Evolutionary conservation across 768 basidiomycete species (phyloP).

Genomic region (Psilocybe cubensis): DNA sequence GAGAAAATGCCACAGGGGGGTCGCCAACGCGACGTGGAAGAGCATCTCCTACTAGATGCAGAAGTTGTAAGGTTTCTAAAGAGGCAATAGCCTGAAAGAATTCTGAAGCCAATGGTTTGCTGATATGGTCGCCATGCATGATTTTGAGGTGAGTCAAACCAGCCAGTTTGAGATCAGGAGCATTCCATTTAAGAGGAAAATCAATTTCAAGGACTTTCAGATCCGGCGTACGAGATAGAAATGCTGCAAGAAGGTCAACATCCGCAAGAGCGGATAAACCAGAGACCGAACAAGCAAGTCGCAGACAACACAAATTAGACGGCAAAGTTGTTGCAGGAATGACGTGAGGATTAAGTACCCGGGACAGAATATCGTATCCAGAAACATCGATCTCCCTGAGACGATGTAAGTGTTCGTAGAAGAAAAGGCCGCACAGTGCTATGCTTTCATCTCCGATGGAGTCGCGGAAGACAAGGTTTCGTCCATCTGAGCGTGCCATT

Average conservation of each 20-base stretch:
- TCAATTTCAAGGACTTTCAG: not conserved
- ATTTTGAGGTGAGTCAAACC: not conserved
- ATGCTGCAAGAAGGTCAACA: not conserved
- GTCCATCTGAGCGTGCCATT: not conserved
- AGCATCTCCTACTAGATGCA: not conserved
- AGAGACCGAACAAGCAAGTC: not conserved
- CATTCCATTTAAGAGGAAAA: not conserved
- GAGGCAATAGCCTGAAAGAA: not conserved
- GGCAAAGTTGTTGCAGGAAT: not conserved
- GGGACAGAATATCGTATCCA: not conserved
- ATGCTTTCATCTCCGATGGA: not conserved
- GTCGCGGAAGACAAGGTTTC: not conserved
- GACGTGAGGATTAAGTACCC: not conserved
- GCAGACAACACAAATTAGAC: not conserved
- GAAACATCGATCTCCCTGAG: not conserved
- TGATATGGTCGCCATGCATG: not conserved
- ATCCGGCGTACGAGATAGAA: not conserved
- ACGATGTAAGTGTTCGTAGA: not conserved
- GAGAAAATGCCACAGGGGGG: no score
- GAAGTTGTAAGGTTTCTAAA: not conserved
- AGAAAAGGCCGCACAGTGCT: not conserved
- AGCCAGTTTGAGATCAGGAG: not conserved
- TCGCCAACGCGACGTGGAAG: not conserved
- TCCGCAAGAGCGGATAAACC: not conserved
- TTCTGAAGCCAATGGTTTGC: not conserved